These are phyloP conservation scores for Exophiala sp. DNA, from an alignment of 2,329 filamentous ascomycete species.

Conservation along the genomic window DNA sequence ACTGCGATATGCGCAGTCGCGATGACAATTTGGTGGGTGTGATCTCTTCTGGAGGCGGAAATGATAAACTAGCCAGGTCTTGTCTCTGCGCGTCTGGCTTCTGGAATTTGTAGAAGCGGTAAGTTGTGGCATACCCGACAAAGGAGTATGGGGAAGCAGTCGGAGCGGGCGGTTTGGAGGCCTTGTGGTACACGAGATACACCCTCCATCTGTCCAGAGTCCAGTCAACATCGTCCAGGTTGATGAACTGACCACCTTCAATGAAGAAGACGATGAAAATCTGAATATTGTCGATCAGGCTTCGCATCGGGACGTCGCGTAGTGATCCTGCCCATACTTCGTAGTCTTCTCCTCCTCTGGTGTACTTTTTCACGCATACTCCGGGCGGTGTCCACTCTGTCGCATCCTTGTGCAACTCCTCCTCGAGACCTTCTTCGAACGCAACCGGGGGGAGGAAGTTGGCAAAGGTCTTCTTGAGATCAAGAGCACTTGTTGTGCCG, in stretches of 20 bases:
- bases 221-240: constrained; percentile 64
- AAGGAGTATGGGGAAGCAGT: constrained; percentile 64
- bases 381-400: constrained; percentile 66
- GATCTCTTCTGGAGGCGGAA: constrained; percentile 39
- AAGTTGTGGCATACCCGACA: constrained; percentile 83
- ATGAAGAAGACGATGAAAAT: constrained; percentile 82
- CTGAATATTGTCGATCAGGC: constrained; percentile 73
- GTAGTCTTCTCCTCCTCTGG: constrained; percentile 57
- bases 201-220: constrained; percentile 78
- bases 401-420: constrained; percentile 46
- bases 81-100: constrained; percentile 33
- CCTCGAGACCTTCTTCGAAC: constrained; percentile 56
- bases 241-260: constrained; percentile 78
- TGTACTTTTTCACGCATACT: constrained; percentile 59
- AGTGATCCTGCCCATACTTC: constrained; percentile 81
- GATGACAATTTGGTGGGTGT: constrained; percentile 61
- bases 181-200: constrained; percentile 73
- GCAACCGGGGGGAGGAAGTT: constrained; percentile 68
- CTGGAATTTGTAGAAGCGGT: constrained; percentile 65
- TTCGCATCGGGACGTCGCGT: constrained; percentile 60
- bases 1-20: constrained; percentile 84
- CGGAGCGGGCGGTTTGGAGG: constrained; percentile 36
- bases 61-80: constrained; percentile 35
- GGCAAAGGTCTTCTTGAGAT: constrained; percentile 60
- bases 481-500: constrained; percentile 62